Percentiles rank a stretch among this genome's conserved stretches.
Evolutionary conservation across 495 filamentous ascomycete genomes (phyloP).

Genomic region (Neurospora africana): DNA sequence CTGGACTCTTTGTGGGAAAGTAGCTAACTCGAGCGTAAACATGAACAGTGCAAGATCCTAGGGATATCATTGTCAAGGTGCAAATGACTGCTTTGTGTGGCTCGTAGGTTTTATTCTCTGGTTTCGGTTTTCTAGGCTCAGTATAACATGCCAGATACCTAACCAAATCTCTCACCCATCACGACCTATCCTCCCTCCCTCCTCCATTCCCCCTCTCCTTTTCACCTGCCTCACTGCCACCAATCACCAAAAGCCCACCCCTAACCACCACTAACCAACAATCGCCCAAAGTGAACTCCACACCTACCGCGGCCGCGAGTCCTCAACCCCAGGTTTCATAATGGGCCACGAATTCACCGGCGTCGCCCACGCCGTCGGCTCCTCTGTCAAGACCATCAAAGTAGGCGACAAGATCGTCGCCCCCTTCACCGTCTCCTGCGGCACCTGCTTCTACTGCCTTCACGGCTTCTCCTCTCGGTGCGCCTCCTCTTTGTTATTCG

Average conservation of each 20-base stretch:
- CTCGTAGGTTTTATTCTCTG: constrained; percentile 45
- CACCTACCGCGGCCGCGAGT: constrained; percentile 74
- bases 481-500: constrained; percentile 63
- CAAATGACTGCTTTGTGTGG: constrained; percentile 81
- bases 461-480: constrained; percentile 77
- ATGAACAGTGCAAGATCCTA: constrained; percentile 51
- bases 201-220: too few relatives aligned
- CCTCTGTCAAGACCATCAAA: constrained; percentile 54
- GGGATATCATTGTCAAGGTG: constrained; percentile 80
- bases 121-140: too few relatives aligned
- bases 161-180: not conserved
- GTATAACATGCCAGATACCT: too few relatives aligned
- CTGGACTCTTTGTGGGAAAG: not conserved
- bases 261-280: not conserved
- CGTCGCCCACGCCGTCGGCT: constrained; percentile 55
- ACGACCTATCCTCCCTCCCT: not conserved
- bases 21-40: constrained; percentile 20
- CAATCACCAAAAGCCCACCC: too few relatives aligned
- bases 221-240: too few relatives aligned
- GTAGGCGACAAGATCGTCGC: constrained; percentile 71
- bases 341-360: constrained; percentile 81
- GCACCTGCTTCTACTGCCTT: constrained; percentile 84
- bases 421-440: constrained; percentile 81
- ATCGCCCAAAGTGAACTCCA: constrained; percentile 63
- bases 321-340: constrained; percentile 35